Percentiles rank a stretch among this genome's conserved stretches.
Evolutionary conservation across 306 rosid species (phyloP).

Genomic region (Comarum palustre): DNA sequence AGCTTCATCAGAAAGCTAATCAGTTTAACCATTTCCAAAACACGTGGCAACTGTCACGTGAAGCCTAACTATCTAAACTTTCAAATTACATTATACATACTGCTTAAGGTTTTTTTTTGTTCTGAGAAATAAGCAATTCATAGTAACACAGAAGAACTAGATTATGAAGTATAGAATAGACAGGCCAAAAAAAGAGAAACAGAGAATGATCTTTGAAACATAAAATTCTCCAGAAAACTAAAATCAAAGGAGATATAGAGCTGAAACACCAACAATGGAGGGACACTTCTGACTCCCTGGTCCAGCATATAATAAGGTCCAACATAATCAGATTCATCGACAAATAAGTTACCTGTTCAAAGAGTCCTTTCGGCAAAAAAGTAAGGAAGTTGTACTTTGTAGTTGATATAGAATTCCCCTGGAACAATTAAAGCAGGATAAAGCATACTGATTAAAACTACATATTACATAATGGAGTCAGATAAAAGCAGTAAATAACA

Average conservation of each 20-base stretch:
- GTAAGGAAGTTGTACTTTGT: conserved; percentile 84
- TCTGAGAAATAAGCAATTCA: background rate
- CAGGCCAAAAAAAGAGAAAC: background rate
- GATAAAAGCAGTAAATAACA: conserved; percentile 17
- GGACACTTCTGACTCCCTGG: background rate
- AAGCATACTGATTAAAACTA: conserved; percentile 16
- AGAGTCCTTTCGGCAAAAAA: conserved; percentile 86
- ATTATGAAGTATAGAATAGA: background rate
- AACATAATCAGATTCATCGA: background rate
- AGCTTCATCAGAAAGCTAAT: background rate
- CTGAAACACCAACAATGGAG: background rate
- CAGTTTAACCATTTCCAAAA: background rate
- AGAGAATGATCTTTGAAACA: background rate
- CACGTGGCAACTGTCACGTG: background rate
- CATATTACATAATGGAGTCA: background rate
- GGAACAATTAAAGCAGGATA: conserved; percentile 27
- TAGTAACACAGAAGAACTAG: background rate
- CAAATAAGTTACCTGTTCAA: conserved; percentile 76
- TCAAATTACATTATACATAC: background rate
- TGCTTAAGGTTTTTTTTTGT: background rate
- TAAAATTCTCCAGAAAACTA: background rate
- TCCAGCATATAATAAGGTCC: conserved; percentile 5
- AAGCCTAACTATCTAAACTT: background rate
- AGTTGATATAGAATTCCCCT: conserved; percentile 94
- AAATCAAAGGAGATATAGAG: background rate